These are phyloP conservation scores for Quercus glauca DNA, from an alignment of 306 rosid genomes.

Conservation along the genomic window DNA sequence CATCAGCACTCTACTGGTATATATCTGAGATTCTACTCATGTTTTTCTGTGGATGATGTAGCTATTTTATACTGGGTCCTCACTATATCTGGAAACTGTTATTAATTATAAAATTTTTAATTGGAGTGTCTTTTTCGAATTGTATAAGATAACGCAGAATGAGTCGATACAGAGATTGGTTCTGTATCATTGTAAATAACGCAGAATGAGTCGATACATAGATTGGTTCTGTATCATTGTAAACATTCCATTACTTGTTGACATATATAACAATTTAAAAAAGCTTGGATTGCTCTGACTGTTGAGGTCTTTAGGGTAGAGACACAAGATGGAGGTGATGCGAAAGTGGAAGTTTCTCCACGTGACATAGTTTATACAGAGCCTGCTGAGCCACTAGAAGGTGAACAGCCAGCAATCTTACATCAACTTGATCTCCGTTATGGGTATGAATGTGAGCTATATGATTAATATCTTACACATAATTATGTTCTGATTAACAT, in stretches of 20 bases:
- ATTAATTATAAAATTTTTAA: neutral
- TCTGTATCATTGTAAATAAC: neutral
- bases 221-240: neutral
- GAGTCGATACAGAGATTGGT: neutral
- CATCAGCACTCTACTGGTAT: slow-evolving; percentile 86
- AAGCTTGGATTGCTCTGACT: slow-evolving; percentile 12
- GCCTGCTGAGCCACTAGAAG: slow-evolving; percentile 74
- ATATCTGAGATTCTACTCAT: slow-evolving; percentile 18
- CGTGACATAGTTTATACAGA: slow-evolving; percentile 88
- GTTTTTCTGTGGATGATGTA: neutral
- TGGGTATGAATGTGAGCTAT: slow-evolving; percentile 55
- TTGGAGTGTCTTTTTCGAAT: neutral
- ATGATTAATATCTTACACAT: neutral
- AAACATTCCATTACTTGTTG: neutral
- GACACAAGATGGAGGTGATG: slow-evolving; percentile 97
- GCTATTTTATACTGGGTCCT: neutral
- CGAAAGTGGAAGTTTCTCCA: slow-evolving; percentile 90
- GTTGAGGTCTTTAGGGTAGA: slow-evolving; percentile 72
- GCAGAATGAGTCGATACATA: neutral
- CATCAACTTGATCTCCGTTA: slow-evolving; percentile 97
- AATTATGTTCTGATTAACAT: neutral
- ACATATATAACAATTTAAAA: neutral
- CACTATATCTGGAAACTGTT: neutral
- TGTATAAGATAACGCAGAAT: neutral
- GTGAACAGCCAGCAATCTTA: slow-evolving; percentile 59